Evolutionary conservation across 2,329 filamentous ascomycete species (phyloP), one percentile per base, ranked within the genome.

Genomic region (Teratosphaeria gauchensis): DNA sequence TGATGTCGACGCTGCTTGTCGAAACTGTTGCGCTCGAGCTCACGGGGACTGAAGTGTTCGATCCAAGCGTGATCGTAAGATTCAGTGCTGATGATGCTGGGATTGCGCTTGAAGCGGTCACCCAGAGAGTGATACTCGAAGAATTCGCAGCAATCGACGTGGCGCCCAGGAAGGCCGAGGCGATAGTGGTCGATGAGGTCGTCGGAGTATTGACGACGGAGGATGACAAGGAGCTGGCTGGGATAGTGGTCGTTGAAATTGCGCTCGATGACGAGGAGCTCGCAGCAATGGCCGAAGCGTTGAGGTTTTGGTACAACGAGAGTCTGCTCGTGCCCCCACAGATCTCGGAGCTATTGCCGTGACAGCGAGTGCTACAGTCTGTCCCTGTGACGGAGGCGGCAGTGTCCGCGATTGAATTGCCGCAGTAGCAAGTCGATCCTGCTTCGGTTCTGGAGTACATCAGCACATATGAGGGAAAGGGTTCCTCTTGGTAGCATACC

Each of bases 251-350:
- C 14, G 42, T 46, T 7, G 42, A 46, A 1, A 11, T 3, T 11
- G n/a, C 12, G 42, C 42, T 46, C 14, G 42, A 46, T 2, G 42
- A 46, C 33, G 33, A 38, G 33, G 33, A 38, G 33, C 33, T 38
- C 33, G 8, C 33, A 38, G 33, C 9, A 38, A 6, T 16, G 4
- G 4, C 33, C 33, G 6, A 11, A 38, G 14, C 33, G 14, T 38
- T 38, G 11, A 11, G 33, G 14, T 38, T 38, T 12, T 9, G 33
- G 14, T 38, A 69, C 53, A 31, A 46, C 42, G n/a, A 46, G 42
- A 46, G 42, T 46, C 42, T 16, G 33, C 33, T 38, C 33, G 33
- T 16, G 11, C 8, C 33, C 11, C 33, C 33, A 16, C 33, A 38
- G 33, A 38, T 38, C 33, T 38, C 33, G 33, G 33, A 12, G 33